phyloP scores from a whole-genome alignment of 257 asterid species.

The Solanum commersonii region DNA sequence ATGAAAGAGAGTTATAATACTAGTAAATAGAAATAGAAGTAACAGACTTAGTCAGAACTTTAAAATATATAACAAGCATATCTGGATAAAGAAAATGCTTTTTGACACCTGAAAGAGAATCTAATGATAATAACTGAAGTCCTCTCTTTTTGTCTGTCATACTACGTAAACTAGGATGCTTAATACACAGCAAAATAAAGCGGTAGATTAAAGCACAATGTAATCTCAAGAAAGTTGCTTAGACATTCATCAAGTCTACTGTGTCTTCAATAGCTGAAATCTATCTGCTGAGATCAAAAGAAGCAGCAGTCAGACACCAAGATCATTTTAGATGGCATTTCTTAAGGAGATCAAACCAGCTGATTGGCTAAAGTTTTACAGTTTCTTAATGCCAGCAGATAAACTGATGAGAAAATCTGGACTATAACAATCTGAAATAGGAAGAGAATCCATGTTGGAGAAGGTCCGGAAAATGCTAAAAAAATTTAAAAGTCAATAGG shows the following conservation, averaged over 20 bases:
- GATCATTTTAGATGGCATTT: neutral
- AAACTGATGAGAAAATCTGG: neutral
- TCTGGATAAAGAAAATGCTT: neutral
- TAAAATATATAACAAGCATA: neutral
- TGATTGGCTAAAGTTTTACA: neutral
- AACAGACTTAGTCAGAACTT: neutral
- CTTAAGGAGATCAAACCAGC: neutral
- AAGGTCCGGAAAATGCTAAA: neutral
- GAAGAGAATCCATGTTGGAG: neutral
- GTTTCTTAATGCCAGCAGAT: neutral
- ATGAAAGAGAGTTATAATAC: neutral
- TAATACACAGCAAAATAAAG: neutral
- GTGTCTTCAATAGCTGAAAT: neutral
- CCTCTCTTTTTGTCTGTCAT: neutral
- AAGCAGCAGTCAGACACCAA: neutral
- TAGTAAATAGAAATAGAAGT: neutral
- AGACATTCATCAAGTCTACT: neutral
- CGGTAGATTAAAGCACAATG: neutral
- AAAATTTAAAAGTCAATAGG: neutral
- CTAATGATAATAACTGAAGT: neutral
- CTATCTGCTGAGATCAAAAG: neutral
- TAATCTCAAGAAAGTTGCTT: neutral
- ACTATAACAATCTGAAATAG: neutral
- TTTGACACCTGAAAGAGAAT: neutral
- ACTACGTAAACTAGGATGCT: neutral